Evolutionary conservation across 371 early-diverging fungal genomes (phyloP), one percentile per base, ranked within the genome.

Genomic region (Haplosporangium sp.): DNA sequence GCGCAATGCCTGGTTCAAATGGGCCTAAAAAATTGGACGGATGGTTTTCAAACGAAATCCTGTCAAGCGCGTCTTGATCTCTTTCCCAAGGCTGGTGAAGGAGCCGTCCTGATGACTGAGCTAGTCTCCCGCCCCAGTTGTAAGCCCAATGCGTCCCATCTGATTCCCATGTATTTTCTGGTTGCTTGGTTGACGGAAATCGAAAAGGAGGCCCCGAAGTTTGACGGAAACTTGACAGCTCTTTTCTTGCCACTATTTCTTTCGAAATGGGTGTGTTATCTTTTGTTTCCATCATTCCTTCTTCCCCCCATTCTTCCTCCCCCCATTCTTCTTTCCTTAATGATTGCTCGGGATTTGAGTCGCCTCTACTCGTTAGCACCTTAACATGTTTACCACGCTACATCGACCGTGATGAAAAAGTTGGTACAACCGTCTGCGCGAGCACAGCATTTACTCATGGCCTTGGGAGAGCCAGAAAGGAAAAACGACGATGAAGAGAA

Each of bases 391-490:
- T 60, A 56, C 69, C 69, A 68, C 69, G 55, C 65, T 40, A 42
- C 60, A 57, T 56, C 64, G 66, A 69, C 75, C 75, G 70, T 75
- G 75, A 75, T 54, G 75, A n/a, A 75, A 75, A 75, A 75, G 75
- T 65, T 75, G 62, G 69, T 75, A 75, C 70, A 75, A 58, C 58
- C 75, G 75, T 75, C 75, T 62, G 64, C 60, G 65, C 69, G 64
- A 74, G 69, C 64, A 74, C 64, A 69, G 70, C 70, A 75, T 69
- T 66, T 74, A 54, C 58, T 41, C 57, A 67, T 57, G 18, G 54
- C 75, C 62, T 64, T 75, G 69, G 66, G 75, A 75, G 75, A 50
- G 75, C 45, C 69, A 75, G 70, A 75, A 75, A 75, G 70, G 62
- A 69, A 69, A 64, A 75, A 54, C 75, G 58, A 62, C 64, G 38